Evolutionary conservation across 257 asterid species (phyloP).

Genomic region (Thymus mandschuricus): DNA sequence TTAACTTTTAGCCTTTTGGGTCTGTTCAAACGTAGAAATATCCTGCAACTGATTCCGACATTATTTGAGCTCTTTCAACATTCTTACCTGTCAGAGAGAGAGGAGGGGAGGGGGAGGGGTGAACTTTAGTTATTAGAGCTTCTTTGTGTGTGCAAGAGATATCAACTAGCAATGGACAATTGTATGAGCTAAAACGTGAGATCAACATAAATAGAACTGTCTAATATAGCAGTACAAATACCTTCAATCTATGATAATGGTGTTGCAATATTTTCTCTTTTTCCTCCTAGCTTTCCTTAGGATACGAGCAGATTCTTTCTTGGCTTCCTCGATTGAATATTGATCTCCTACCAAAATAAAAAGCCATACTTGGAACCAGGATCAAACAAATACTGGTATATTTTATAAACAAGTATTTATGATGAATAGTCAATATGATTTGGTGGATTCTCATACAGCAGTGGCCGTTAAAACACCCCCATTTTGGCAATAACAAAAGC

Average conservation of each 20-base stretch:
- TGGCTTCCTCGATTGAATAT: slow-evolving; percentile 51
- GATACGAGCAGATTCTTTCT: slow-evolving; percentile 66
- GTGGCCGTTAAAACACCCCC: neutral
- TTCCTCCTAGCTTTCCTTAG: slow-evolving; percentile 85
- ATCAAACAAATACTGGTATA: neutral
- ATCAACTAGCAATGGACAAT: slow-evolving; percentile 21
- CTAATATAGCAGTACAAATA: slow-evolving; percentile 23
- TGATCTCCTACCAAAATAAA: slow-evolving; percentile 30
- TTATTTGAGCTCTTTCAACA: slow-evolving; percentile 22
- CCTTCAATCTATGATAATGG: slow-evolving; percentile 76
- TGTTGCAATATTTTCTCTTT: slow-evolving; percentile 70
- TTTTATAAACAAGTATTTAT: neutral
- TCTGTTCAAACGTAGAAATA: slow-evolving; percentile 26
- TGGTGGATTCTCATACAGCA: slow-evolving; percentile 2
- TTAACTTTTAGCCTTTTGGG: slow-evolving; percentile 13
- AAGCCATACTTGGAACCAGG: slow-evolving; percentile 22
- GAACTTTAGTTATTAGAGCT: slow-evolving; percentile 1
- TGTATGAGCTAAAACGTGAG: slow-evolving; percentile 11
- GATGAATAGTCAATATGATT: slow-evolving; percentile 22
- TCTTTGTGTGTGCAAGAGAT: slow-evolving; percentile 7
- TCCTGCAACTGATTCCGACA: slow-evolving; percentile 23
- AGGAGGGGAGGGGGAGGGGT: neutral
- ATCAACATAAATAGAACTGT: slow-evolving; percentile 10
- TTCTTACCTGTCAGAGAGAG: slow-evolving; percentile 31
- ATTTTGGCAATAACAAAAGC: slow-evolving; percentile 1